These are phyloP conservation scores for Leavenworthia alabamica DNA, from an alignment of 345 rosid species.

Conservation along the genomic window DNA sequence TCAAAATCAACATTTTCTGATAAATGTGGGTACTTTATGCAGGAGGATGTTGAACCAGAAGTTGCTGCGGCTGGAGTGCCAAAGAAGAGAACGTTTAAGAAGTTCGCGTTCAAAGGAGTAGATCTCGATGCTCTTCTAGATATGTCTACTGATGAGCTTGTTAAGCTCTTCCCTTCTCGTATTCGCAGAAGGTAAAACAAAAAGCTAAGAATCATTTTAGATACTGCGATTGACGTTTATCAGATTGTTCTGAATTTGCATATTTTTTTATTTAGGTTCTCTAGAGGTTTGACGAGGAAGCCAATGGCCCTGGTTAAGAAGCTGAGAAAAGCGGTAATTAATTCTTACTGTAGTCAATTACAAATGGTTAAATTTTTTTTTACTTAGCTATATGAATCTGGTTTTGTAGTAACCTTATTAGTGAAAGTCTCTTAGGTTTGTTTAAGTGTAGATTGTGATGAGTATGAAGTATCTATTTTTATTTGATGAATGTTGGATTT, in stretches of 20 bases:
- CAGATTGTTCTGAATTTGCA: neutral
- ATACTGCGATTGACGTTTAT: neutral
- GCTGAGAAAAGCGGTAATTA: slow-evolving; percentile 69
- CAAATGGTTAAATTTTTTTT: neutral
- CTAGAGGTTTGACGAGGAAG: slow-evolving; percentile 81
- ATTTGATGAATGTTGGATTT: too few species aligned
- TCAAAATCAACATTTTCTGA: neutral
- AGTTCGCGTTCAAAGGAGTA: slow-evolving; percentile 77
- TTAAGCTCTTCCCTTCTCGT: slow-evolving; percentile 82
- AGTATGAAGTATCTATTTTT: too few species aligned
- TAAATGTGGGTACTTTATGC: neutral
- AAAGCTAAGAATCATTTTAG: neutral
- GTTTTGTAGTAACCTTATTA: neutral
- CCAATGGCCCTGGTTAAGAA: slow-evolving; percentile 85
- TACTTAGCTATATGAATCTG: neutral
- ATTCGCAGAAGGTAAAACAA: slow-evolving; percentile 76
- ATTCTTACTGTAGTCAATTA: neutral
- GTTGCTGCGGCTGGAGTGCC: slow-evolving; percentile 48
- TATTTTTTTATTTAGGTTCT: slow-evolving; percentile 51
- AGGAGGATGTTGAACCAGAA: slow-evolving; percentile 49
- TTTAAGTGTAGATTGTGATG: neutral
- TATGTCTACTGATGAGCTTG: slow-evolving; percentile 93
- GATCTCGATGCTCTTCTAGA: slow-evolving; percentile 87
- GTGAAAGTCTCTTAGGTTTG: neutral
- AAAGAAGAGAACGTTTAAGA: slow-evolving; percentile 85